Base-by-base conservation (phyloP, 2,329 filamentous ascomycete genomes). In the Aureobasidium melanogenum region DNA sequence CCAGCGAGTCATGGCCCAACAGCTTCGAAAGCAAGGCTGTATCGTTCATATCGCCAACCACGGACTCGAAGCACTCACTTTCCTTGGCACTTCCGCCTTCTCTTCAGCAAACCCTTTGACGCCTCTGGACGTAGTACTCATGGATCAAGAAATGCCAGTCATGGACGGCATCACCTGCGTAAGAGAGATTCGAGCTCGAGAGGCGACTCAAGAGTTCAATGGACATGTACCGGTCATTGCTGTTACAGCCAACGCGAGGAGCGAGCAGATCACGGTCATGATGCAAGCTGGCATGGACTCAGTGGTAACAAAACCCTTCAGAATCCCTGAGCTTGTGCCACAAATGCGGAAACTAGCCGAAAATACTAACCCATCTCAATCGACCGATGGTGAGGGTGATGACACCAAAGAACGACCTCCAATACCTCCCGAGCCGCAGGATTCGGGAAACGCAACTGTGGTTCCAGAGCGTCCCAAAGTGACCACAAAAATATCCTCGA, bases 81-180 rank as follows among this genome's bases (percentile, higher is more conserved):
- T 64, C 26, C 52, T 70, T 1, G 63, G 69, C 12, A 63, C 28
- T 14, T 66, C 67, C 22, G 51, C 41, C 5, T 56, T 63, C 44
- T 62, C 50, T 10, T 38, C 52, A 5, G n/a, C 28, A 19, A n/a
- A 22, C 9, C 58, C 56, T 62, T 63, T 64, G 1, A 46, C 44
- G 2, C 55, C 54, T 8, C 17, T 63, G 15, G 44, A 50, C 8
- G 47, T 63, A 14, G 34, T 63, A 2, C 48, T 63, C 8, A 63
- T 63, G 61, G 61, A 63, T 19, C 41, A 63, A 41, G 87, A 90
- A 68, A 91, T 91, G 88, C 88, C 88, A 0, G 80, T 89, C 43
- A 89, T 91, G 88, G 86, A 90, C 67, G 88, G 88, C 48, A 83
- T 88, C 70, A 85, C 85, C 2, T 89, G 87, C 64, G 83, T 87